These are phyloP conservation scores for Lichtheimia hyalospora DNA, from an alignment of 371 early-diverging fungal genomes.

Conservation along the genomic window DNA sequence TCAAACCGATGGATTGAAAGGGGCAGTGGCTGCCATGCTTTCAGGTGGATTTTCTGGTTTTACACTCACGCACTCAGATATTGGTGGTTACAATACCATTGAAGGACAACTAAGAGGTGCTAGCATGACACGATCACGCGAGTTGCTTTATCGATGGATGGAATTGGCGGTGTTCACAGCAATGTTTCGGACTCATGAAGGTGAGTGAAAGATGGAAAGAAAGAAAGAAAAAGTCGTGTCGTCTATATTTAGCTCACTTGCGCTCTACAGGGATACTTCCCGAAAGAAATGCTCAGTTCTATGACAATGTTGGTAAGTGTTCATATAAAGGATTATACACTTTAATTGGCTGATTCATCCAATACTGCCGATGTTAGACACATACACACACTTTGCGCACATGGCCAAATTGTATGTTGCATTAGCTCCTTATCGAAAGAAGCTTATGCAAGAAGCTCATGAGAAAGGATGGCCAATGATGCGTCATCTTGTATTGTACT, in stretches of 20 bases:
- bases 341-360: not conserved
- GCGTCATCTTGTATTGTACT: slow-evolving; percentile 51
- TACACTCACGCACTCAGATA: slow-evolving; percentile 46
- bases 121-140: slow-evolving; percentile 32
- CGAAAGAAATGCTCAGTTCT: slow-evolving; percentile 52
- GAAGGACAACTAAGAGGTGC: slow-evolving; percentile 31
- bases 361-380: slow-evolving; percentile 17
- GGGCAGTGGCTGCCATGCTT: slow-evolving; percentile 49
- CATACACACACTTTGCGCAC: slow-evolving; percentile 36
- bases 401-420: slow-evolving; percentile 34
- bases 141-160: slow-evolving; percentile 54
- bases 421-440: slow-evolving; percentile 36
- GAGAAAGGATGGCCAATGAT: slow-evolving; percentile 52
- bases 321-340: not conserved
- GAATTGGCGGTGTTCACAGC: slow-evolving; percentile 50
- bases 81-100: slow-evolving; percentile 49
- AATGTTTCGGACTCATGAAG: slow-evolving; percentile 51
- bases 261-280: slow-evolving; percentile 27
- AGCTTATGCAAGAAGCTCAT: slow-evolving; percentile 44
- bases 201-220: slow-evolving; percentile 9
- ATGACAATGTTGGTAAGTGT: slow-evolving; percentile 48
- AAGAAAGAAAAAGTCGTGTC: no score
- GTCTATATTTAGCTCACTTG: no score
- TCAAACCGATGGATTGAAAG: slow-evolving; percentile 43
- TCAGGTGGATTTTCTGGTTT: slow-evolving; percentile 51